Percentiles rank a stretch among this genome's conserved stretches.
phyloP scores from a whole-genome alignment of 805 yeast species.

The Candida silvatica region DNA sequence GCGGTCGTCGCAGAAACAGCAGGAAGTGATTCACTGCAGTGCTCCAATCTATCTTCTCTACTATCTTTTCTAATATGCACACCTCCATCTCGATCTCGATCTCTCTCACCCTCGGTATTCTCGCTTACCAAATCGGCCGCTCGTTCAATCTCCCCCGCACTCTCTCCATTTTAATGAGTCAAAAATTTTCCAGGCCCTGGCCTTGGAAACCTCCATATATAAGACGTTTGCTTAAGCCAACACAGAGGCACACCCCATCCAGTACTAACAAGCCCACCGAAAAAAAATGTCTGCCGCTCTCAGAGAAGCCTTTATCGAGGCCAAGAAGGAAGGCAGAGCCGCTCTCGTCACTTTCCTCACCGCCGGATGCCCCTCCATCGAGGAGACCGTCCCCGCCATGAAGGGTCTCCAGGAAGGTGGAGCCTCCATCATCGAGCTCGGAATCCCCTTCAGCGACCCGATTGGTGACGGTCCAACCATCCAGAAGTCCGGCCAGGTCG shows the following conservation, averaged over 20 bases:
- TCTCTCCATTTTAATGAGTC: too few species aligned
- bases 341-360: conserved; percentile 91
- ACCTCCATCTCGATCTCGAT: too few species aligned
- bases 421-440: conserved; percentile 88
- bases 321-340: conserved; percentile 44
- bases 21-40: neutral
- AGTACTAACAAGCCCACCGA: too few species aligned
- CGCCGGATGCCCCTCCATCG: conserved; percentile 86
- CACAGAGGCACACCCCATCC: too few species aligned
- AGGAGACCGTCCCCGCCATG: conserved; percentile 80
- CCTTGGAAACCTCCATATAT: too few species aligned
- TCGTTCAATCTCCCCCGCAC: too few species aligned
- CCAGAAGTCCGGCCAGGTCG: conserved; percentile 78
- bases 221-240: too few species aligned
- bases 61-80: too few species aligned
- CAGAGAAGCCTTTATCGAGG: conserved; percentile 27
- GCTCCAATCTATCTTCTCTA: too few species aligned
- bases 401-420: conserved; percentile 93
- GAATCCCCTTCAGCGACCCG: conserved; percentile 96
- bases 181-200: too few species aligned
- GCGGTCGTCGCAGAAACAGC: neutral
- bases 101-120: too few species aligned
- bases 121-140: too few species aligned
- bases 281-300: conserved; percentile 26
- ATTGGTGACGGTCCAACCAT: conserved; percentile 98